A percentile compares a stretch with the other conserved stretches of the same genome.
Evolutionary conservation across 345 rosid species (phyloP).

Genomic region (Lepidium sativum): DNA sequence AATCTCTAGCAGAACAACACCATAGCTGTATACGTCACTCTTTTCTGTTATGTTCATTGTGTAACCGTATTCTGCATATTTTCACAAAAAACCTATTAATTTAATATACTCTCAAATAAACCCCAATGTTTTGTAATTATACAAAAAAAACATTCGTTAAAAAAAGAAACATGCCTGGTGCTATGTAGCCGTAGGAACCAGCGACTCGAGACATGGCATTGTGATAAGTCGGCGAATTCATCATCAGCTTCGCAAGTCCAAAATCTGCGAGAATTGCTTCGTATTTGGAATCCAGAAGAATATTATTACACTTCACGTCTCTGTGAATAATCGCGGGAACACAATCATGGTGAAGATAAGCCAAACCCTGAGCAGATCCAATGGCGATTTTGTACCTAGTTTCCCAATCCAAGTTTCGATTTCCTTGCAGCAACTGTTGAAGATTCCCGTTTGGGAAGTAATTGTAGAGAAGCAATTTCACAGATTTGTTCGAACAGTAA

Average conservation of each 20-base stretch:
- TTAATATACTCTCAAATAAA: neutral
- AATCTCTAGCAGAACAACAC: conserved; percentile 85
- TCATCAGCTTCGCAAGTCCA: conserved; percentile 81
- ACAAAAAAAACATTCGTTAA: neutral
- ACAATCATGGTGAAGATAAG: conserved; percentile 93
- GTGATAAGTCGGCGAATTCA: conserved; percentile 68
- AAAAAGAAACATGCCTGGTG: conserved; percentile 58
- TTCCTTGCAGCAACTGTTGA: conserved; percentile 60
- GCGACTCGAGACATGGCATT: conserved; percentile 82
- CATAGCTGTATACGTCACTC: conserved; percentile 91
- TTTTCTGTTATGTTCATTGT: conserved; percentile 92
- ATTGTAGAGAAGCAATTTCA: conserved; percentile 82
- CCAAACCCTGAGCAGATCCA: conserved; percentile 86
- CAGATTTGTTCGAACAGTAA: conserved; percentile 75
- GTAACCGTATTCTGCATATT: conserved; percentile 80
- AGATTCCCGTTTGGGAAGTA: conserved; percentile 79
- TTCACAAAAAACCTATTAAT: neutral
- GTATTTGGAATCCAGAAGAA: conserved; percentile 70
- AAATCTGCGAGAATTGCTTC: conserved; percentile 90
- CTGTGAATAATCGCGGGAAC: conserved; percentile 82
- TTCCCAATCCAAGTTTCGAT: conserved; percentile 80
- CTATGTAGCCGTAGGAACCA: conserved; percentile 91
- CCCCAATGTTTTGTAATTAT: neutral
- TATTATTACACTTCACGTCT: conserved; percentile 90
- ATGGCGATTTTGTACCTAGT: conserved; percentile 83